phyloP scores from a whole-genome alignment of 352 stramenopile genomes.

The Thalassiosira livingstoniorum region DNA sequence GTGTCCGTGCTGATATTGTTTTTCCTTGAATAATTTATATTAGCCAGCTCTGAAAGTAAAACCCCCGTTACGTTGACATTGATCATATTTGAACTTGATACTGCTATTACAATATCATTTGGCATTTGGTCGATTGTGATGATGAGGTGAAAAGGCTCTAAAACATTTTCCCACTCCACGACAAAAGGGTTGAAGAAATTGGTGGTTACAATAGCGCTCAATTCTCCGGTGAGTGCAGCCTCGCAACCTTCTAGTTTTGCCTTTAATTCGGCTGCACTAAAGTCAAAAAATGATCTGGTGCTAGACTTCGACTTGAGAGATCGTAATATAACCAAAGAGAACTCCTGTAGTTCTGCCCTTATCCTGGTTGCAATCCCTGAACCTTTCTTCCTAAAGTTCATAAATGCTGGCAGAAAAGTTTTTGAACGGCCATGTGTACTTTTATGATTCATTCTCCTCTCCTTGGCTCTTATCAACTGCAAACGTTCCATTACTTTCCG shows the following conservation, averaged over 20 bases:
- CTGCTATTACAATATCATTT: conserved; percentile 65
- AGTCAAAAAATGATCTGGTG: conserved; percentile 73
- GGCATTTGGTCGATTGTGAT: conserved; percentile 77
- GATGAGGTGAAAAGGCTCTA: conserved; percentile 65
- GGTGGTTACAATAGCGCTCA: conserved; percentile 51
- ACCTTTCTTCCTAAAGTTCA: conserved; percentile 72
- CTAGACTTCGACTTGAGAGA: conserved; percentile 64
- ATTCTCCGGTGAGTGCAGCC: conserved; percentile 73
- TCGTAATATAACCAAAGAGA: conserved; percentile 73
- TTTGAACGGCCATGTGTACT: neutral
- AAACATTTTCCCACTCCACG: conserved; percentile 72
- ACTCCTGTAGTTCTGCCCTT: conserved; percentile 62
- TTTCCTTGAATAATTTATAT: conserved; percentile 34
- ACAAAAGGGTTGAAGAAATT: conserved; percentile 75
- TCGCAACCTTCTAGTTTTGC: conserved; percentile 68
- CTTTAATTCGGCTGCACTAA: conserved; percentile 73
- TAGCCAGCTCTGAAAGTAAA: conserved; percentile 61
- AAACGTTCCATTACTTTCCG: conserved; percentile 72
- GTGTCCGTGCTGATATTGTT: neutral
- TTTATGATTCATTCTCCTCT: conserved; percentile 10
- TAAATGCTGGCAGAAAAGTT: conserved; percentile 36
- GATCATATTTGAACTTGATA: conserved; percentile 48
- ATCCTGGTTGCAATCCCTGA: conserved; percentile 79
- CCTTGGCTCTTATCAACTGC: conserved; percentile 13
- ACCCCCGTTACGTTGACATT: conserved; percentile 65